These are phyloP conservation scores for Annulohypoxylon stygium DNA, from an alignment of 495 filamentous ascomycete species.

Conservation along the genomic window DNA sequence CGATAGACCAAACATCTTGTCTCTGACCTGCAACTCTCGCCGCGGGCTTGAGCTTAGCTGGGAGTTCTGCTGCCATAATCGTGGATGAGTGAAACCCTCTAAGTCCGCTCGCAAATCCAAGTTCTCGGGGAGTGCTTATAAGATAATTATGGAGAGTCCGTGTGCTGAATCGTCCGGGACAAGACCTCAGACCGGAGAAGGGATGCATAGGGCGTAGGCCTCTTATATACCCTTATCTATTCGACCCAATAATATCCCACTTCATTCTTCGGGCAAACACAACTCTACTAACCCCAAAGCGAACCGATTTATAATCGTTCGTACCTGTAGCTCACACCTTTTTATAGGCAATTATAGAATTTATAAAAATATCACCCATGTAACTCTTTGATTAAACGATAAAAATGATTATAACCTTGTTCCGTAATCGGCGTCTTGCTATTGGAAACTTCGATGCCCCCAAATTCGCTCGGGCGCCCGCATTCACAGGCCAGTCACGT, in stretches of 20 bases:
- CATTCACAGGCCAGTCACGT: conserved; percentile 35
- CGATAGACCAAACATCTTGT: conserved; percentile 97
- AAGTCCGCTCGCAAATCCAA: conserved; percentile 3
- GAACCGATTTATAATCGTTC: conserved; percentile 25
- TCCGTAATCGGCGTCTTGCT: conserved; percentile 45
- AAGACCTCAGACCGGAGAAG: conserved; percentile 28
- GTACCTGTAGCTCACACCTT: conserved; percentile 8
- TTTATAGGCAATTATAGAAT: not conserved
- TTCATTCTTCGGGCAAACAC: conserved; percentile 10
- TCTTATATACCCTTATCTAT: conserved; percentile 2
- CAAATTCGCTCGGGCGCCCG: conserved; percentile 1
- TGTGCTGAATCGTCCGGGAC: conserved; percentile 17
- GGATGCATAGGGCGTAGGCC: conserved; percentile 32
- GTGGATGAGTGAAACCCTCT: conserved; percentile 48
- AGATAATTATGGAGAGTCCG: conserved; percentile 8
- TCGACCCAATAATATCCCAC: conserved; percentile 28
- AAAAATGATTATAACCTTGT: conserved; percentile 15
- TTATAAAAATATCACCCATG: not conserved
- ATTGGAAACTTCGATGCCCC: conserved; percentile 21
- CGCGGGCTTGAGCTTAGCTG: conserved; percentile 72
- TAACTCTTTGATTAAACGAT: not conserved
- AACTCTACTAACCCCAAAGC: conserved; percentile 5
- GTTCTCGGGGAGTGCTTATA: conserved; percentile 5
- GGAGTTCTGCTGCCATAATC: conserved; percentile 44
- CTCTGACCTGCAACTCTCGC: conserved; percentile 80